phyloP scores from a whole-genome alignment of 768 basidiomycete genomes.

The Termitomyces sp. region DNA sequence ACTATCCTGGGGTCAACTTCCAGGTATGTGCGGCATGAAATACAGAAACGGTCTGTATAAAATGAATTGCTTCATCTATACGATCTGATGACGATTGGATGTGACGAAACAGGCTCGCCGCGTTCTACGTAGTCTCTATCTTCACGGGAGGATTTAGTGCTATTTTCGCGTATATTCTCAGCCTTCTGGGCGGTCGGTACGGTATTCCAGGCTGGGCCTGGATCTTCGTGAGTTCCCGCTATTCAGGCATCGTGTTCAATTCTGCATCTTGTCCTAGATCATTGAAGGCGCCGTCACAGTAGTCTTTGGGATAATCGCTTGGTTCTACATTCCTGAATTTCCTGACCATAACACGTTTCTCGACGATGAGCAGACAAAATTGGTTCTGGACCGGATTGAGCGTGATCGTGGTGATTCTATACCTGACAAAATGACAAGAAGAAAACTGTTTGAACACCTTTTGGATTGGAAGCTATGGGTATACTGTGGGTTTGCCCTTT shows the following conservation, averaged over 20 bases:
- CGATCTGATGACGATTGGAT: neutral
- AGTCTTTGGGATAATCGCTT: conserved; percentile 39
- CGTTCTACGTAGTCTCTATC: conserved; percentile 44
- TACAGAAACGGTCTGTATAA: conserved; percentile 43
- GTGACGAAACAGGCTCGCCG: conserved; percentile 37
- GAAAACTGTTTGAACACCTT: conserved; percentile 36
- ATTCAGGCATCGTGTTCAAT: neutral
- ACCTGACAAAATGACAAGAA: conserved; percentile 38
- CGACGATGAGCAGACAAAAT: conserved; percentile 36
- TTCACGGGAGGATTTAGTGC: conserved; percentile 47
- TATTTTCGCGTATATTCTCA: conserved; percentile 44
- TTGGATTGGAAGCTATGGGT: conserved; percentile 52
- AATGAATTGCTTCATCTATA: neutral
- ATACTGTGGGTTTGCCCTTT: conserved; percentile 30
- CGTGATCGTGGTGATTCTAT: conserved; percentile 50
- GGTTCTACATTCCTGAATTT: conserved; percentile 45
- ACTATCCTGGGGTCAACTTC: neutral
- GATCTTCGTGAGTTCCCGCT: conserved; percentile 43
- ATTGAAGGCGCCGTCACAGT: conserved; percentile 50
- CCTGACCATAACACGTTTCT: conserved; percentile 50
- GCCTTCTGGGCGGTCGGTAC: conserved; percentile 37
- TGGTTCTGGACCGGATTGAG: conserved; percentile 45
- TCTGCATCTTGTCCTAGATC: conserved; percentile 31
- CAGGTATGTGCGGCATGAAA: conserved; percentile 53
- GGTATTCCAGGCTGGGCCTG: conserved; percentile 51